A percentile compares a stretch with the other conserved stretches of the same genome.
These are phyloP conservation scores for Juncus effusus DNA, from an alignment of 176 grass and related monocot genomes.

Conservation along the genomic window DNA sequence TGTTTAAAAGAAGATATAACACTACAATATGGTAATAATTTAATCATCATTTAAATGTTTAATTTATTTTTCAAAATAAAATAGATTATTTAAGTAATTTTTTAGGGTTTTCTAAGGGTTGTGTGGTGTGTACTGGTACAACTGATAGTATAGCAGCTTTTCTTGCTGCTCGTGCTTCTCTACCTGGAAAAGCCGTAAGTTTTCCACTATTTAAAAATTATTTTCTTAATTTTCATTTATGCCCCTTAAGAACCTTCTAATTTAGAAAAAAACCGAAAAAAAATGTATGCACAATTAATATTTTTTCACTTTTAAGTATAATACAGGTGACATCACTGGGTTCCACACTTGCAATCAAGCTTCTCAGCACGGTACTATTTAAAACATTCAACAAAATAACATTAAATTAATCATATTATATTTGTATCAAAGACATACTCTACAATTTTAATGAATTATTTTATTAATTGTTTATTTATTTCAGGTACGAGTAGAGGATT, in stretches of 20 bases:
- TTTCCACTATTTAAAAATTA: not conserved
- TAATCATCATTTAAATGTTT: not conserved
- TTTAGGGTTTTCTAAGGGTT: constrained; percentile 47
- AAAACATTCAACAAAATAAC: no score
- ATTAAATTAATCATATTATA: no score
- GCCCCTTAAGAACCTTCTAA: not conserved
- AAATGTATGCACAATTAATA: not conserved
- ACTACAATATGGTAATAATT: constrained; percentile 47
- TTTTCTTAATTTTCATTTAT: constrained; percentile 2
- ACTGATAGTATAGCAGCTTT: constrained; percentile 84
- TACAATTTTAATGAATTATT: no score
- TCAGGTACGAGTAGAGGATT: constrained; percentile 45
- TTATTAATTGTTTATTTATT: no score
- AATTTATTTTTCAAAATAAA: not conserved
- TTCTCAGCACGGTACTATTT: constrained; percentile 38
- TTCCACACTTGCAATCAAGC: constrained; percentile 79
- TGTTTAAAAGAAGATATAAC: constrained; percentile 50
- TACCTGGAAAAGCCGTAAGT: constrained; percentile 61
- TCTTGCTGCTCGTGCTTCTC: constrained; percentile 48
- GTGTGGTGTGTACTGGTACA: constrained; percentile 60
- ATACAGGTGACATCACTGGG: constrained; percentile 61
- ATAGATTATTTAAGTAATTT: not conserved
- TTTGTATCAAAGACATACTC: no score
- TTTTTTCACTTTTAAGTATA: constrained; percentile 17
- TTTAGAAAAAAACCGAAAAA: not conserved